phyloP scores from a whole-genome alignment of 2,329 filamentous ascomycete genomes.

The Colletotrichum tanaceti region DNA sequence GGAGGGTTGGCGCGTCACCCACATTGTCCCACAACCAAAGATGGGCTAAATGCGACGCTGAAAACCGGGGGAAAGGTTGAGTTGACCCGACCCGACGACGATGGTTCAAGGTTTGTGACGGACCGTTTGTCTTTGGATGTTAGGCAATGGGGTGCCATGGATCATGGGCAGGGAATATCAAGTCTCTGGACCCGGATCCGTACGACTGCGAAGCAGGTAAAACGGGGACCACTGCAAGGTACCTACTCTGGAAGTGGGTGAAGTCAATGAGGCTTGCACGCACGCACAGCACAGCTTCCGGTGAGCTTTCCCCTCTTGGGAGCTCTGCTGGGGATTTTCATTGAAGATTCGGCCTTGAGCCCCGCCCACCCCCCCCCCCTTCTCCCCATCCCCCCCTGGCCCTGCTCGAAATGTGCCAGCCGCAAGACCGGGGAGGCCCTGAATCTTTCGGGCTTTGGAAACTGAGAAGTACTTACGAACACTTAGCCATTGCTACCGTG shows the following conservation, averaged over 20 bases:
- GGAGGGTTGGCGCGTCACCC: slow-evolving; percentile 37
- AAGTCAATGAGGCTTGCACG: not conserved
- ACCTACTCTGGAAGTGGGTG: slow-evolving; percentile 2
- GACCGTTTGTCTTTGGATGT: not conserved
- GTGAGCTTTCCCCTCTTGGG: slow-evolving; percentile 19
- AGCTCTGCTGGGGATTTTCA: slow-evolving; percentile 3
- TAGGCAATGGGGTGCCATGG: slow-evolving; percentile 2
- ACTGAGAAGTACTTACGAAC: not conserved
- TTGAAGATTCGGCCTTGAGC: not conserved
- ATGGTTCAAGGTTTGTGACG: slow-evolving; percentile 11
- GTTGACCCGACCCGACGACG: slow-evolving; percentile 13
- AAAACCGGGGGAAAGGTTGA: slow-evolving; percentile 24
- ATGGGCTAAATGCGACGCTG: slow-evolving; percentile 21
- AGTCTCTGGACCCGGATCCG: slow-evolving; percentile 7
- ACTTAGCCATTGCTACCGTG: too few relatives aligned
- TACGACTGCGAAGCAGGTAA: not conserved
- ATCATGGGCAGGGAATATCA: not conserved
- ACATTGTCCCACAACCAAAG: slow-evolving; percentile 25
- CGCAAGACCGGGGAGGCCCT: not conserved
- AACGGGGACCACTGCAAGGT: slow-evolving; percentile 12
- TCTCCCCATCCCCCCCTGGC: not conserved
- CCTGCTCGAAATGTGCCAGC: not conserved
- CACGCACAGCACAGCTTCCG: slow-evolving; percentile 7
- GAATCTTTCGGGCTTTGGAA: not conserved
- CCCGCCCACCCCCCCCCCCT: not conserved